phyloP scores from a whole-genome alignment of 805 yeast species.

The Diddensiella transvaalensis region DNA sequence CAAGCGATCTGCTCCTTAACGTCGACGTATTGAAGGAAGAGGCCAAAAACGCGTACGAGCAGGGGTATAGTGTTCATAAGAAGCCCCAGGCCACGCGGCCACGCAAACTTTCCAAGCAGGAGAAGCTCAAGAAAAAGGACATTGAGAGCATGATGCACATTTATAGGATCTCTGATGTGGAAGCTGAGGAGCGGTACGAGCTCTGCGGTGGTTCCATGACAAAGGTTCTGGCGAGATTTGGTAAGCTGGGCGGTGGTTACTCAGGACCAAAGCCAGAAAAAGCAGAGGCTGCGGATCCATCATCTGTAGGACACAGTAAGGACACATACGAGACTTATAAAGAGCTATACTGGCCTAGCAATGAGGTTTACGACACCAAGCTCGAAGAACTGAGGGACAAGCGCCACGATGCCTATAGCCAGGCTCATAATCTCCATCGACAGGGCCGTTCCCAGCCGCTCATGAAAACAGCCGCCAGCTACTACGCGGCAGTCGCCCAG shows the following conservation, averaged over 20 bases:
- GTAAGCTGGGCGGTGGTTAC: not conserved
- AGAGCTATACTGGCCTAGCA: not conserved
- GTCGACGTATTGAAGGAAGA: constrained; percentile 5
- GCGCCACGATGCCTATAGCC: constrained; percentile 6
- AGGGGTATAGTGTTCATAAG: constrained; percentile 3
- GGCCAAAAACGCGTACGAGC: constrained; percentile 6
- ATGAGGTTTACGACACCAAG: not conserved
- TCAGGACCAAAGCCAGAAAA: not conserved
- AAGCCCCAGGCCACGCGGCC: not conserved
- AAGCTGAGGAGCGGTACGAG: constrained; percentile 14
- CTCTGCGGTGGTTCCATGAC: constrained; percentile 13
- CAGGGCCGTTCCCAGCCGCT: constrained; percentile 22
- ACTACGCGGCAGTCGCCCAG: constrained; percentile 18
- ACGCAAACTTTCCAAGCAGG: not conserved
- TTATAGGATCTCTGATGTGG: constrained; percentile 8
- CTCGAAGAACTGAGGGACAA: not conserved
- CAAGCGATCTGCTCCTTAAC: constrained; percentile 20
- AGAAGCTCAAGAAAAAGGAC: not conserved
- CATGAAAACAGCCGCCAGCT: constrained; percentile 21
- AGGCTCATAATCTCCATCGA: constrained; percentile 16
- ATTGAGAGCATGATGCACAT: constrained; percentile 6
- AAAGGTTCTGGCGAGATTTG: constrained; percentile 6
- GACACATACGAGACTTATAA: not conserved
- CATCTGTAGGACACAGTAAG: not conserved
- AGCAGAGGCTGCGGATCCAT: not conserved